Percentiles rank a stretch among this genome's conserved stretches.
Conservation (phyloP, 352 stramenopile genomes). For the Phytophthora tentaculata region DNA sequence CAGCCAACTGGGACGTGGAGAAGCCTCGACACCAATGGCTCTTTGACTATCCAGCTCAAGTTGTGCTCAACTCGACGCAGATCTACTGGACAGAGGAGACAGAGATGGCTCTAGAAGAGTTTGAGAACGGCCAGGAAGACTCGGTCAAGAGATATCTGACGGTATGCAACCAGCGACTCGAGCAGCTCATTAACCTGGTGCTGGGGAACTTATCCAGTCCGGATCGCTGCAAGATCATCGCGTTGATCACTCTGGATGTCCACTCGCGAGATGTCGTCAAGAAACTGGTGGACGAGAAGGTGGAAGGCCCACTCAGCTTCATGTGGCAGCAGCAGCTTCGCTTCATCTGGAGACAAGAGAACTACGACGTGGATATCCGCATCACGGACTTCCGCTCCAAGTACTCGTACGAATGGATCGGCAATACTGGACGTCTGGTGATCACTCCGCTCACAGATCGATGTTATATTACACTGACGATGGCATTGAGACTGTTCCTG, state of each 20-base stretch:
- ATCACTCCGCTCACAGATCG: conserved; percentile 97
- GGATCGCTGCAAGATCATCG: conserved; percentile 95
- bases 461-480: conserved; percentile 98
- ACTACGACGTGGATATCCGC: conserved; percentile 95
- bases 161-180: conserved; percentile 85
- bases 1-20: conserved; percentile 94
- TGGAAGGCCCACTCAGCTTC: conserved; percentile 88
- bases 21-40: conserved; percentile 97
- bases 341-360: conserved; percentile 93
- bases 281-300: conserved; percentile 87
- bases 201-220: conserved; percentile 87
- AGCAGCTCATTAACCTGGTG: conserved; percentile 94
- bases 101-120: conserved; percentile 90
- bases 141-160: conserved; percentile 85
- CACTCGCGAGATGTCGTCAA: conserved; percentile 95
- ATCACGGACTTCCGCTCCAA: conserved; percentile 97
- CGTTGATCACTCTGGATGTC: conserved; percentile 96
- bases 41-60: conserved; percentile 95
- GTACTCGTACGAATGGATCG: conserved; percentile 91
- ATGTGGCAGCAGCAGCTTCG: conserved; percentile 90
- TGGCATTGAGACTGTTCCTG: conserved; percentile 96
- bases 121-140: conserved; percentile 89
- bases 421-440: conserved; percentile 92
- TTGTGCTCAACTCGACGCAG: conserved; percentile 87
- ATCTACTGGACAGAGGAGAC: conserved; percentile 98